Evolutionary conservation across 768 basidiomycete species (phyloP), one percentile per base, ranked within the genome.

Genomic region (Gelatoporia subvermispora): DNA sequence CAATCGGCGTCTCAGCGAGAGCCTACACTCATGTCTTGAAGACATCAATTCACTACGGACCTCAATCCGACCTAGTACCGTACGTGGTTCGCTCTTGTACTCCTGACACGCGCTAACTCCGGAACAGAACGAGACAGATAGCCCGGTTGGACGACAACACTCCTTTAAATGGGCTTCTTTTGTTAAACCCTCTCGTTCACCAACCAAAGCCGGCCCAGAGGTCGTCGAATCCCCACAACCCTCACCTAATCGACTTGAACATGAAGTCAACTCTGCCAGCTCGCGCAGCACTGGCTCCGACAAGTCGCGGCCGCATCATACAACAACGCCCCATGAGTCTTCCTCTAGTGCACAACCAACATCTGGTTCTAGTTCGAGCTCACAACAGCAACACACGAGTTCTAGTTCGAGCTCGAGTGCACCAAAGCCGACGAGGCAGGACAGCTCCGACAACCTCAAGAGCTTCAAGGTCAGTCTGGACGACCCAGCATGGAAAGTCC

Each of bases 401-500:
- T 10, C 35, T 16, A 35, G 35, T 21, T 41, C 68, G 35, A 66
- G 62, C 50, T 53, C 61, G 35, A 62, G 60, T 31, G 45, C 43
- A 24, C 65, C 66, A 8, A 55, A 64, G 23, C 58, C 68, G 13
- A 45, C 35, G 17, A 72, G 80, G 24, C 81, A 84, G 59, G 86
- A 89, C 36, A 88, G 80, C 55, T 65, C 72, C 10, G 76, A 83
- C 59, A 91, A 89, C 57, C 74, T 91, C 53, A 92, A 94, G 72
- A 91, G 87, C 60, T 98, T 99, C 80, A 93, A 95, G 67, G 95
- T 99, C 51, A 96, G 90, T 55, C 66, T 99, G 49, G 95, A 98
- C 47, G 96, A 99, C 64, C 96, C 96, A 0, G 96, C 95, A 25
- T 98, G 90, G 87, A 98, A 98, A 64, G 96, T 99, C 18, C 73